Percentiles rank a stretch among this genome's conserved stretches.
Evolutionary conservation across 345 rosid species (phyloP).

Genomic region (Camelina neglecta): DNA sequence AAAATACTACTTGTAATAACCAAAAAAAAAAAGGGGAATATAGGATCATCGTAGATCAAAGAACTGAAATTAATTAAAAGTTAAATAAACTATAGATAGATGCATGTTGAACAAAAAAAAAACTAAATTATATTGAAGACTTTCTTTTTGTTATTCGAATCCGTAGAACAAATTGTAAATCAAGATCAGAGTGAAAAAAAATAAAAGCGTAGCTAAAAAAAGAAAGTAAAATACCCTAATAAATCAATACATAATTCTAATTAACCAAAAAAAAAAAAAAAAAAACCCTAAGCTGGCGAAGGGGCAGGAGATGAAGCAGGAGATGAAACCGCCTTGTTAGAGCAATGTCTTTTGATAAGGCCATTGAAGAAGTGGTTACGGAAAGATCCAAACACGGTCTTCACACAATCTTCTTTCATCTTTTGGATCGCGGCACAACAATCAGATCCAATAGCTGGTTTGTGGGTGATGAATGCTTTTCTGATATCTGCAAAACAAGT

Average conservation of each 20-base stretch:
- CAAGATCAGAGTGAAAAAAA: too few relatives aligned
- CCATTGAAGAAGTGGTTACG: constrained; percentile 5
- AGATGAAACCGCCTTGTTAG: background rate
- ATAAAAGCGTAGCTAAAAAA: too few relatives aligned
- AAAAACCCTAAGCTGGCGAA: background rate
- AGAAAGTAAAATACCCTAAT: too few relatives aligned
- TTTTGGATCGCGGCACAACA: background rate
- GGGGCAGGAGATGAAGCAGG: background rate
- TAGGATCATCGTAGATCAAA: too few relatives aligned
- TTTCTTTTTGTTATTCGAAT: too few relatives aligned
- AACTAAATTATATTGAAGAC: too few relatives aligned
- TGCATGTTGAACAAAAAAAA: too few relatives aligned
- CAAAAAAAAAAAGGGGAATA: too few relatives aligned
- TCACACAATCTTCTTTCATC: constrained; percentile 8
- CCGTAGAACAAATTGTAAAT: too few relatives aligned
- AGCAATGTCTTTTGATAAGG: constrained; percentile 5
- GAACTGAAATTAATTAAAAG: too few relatives aligned
- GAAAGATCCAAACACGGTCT: constrained; percentile 20
- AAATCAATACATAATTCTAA: background rate
- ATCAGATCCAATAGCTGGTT: background rate
- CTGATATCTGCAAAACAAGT: constrained; percentile 3
- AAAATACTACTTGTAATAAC: too few relatives aligned
- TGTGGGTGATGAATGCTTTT: background rate
- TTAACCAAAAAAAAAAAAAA: background rate
- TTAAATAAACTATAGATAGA: too few relatives aligned